Evolutionary conservation across 1,284 basidiomycete species (phyloP), one percentile per base, ranked within the genome.

Genomic region (Ceratobasidium sp.): DNA sequence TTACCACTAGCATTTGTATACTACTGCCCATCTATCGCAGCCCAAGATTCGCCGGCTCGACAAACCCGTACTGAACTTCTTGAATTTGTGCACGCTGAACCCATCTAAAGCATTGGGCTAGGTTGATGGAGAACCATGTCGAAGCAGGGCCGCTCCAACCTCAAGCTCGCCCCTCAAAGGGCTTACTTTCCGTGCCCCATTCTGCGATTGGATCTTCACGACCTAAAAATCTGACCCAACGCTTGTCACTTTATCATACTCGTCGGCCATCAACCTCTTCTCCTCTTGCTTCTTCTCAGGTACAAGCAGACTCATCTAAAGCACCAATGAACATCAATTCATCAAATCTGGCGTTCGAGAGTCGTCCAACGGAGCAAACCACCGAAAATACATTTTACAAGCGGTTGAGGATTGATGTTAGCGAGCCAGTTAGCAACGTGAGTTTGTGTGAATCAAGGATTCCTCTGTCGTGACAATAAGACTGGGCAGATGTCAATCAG

Each of bases 401-500:
- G 57, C 67, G 66, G 11, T 43, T 79, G 34, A 76, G 91, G 81
- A 93, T 94, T 78, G 90, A 92, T 80, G 92, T 95, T 89, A 91
- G 91, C 81, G 86, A 86, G 32, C 85, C 93, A 43, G 90, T 95
- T 1, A 92, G 93, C 9, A 95, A 94, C 82, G 92, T 94, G 78
- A 83, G 91, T 86, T 22, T 51, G 22, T 73, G 54, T 57, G 29
- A 44, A 17, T 9, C 9, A n/a, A 13, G 8, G 19, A 44, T 44
- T 17, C 19, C 15, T 49, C 19, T 25, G 29, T 22, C 34, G 25
- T 62, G 84, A 85, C 79, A 82, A 86, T 78, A 85, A 85, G 0
- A 84, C 86, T 17, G 85, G 85, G n/a, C 83, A 82, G 0, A 83
- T 87, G 77, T 83, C 81, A 25, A 86, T 87, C 80, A 84, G 83